phyloP scores from a whole-genome alignment of 1,284 basidiomycete genomes.

The Pulveroboletus sp. region DNA sequence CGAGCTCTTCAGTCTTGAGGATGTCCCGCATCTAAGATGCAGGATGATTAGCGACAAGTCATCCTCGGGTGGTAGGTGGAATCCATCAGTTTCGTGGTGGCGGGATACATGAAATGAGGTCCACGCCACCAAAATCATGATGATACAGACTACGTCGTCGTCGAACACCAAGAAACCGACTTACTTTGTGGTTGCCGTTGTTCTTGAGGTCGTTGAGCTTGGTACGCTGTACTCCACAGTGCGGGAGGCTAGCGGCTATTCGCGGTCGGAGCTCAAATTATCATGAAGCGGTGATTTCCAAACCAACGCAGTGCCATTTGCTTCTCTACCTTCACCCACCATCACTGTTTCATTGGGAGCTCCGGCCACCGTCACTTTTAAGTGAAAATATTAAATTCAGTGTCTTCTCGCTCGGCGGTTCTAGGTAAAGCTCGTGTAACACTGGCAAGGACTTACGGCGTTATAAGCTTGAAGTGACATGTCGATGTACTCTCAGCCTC shows the following conservation, averaged over 20 bases:
- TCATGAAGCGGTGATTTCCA: constrained; percentile 31
- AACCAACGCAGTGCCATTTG: constrained; percentile 16
- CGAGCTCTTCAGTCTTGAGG: constrained; percentile 92
- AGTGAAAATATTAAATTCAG: constrained; percentile 42
- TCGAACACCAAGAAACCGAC: constrained; percentile 13
- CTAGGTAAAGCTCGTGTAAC: constrained; percentile 36
- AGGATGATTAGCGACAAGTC: constrained; percentile 16
- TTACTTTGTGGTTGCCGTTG: constrained; percentile 31
- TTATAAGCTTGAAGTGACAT: constrained; percentile 43
- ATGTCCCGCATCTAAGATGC: constrained; percentile 81
- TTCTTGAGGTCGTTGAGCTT: constrained; percentile 28
- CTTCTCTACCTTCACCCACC: constrained; percentile 48
- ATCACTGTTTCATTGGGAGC: constrained; percentile 47
- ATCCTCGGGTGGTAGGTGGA: constrained; percentile 23
- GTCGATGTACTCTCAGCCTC: constrained; percentile 51
- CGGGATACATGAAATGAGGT: constrained; percentile 5
- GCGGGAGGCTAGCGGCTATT: constrained; percentile 22
- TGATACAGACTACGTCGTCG: not conserved
- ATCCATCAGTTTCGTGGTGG: constrained; percentile 34
- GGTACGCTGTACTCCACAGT: not conserved
- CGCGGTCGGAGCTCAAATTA: constrained; percentile 37
- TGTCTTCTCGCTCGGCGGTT: constrained; percentile 35
- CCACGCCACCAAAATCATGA: not conserved
- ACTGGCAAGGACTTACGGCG: constrained; percentile 32
- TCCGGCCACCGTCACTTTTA: constrained; percentile 39